phyloP scores from a whole-genome alignment of 305 asterid genomes.

The Fraxinus xanthoxyloides region DNA sequence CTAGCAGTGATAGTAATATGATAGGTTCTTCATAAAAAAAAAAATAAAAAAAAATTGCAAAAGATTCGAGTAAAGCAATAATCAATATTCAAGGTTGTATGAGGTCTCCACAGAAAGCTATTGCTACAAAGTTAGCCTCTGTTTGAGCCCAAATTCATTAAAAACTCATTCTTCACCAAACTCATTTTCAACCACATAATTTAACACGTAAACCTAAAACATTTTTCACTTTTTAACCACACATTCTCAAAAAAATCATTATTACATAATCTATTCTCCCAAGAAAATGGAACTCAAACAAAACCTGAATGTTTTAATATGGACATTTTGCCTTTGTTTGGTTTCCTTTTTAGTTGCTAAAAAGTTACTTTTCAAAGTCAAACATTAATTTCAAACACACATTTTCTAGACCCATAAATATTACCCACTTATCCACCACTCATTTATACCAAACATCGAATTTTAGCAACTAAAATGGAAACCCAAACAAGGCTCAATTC shows the following conservation, averaged over 20 bases:
- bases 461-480: not conserved
- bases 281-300: not conserved
- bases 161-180: not conserved
- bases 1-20: not conserved
- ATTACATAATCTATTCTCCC: not conserved
- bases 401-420: not conserved
- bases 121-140: not conserved
- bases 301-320: not conserved
- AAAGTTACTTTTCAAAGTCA: not conserved
- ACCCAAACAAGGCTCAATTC: not conserved
- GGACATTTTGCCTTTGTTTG: not conserved
- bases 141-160: not conserved
- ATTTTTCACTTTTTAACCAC: not conserved
- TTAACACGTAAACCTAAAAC: not conserved
- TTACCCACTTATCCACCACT: not conserved
- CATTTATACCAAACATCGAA: not conserved
- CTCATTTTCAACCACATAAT: not conserved
- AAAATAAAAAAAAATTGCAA: not conserved
- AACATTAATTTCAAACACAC: not conserved
- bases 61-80: not conserved
- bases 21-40: not conserved
- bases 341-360: not conserved
- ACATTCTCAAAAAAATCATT: not conserved
- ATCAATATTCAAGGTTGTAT: not conserved
- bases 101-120: not conserved